These are phyloP conservation scores for Eucalyptus cladocalyx DNA, from an alignment of 345 rosid genomes.

Conservation along the genomic window DNA sequence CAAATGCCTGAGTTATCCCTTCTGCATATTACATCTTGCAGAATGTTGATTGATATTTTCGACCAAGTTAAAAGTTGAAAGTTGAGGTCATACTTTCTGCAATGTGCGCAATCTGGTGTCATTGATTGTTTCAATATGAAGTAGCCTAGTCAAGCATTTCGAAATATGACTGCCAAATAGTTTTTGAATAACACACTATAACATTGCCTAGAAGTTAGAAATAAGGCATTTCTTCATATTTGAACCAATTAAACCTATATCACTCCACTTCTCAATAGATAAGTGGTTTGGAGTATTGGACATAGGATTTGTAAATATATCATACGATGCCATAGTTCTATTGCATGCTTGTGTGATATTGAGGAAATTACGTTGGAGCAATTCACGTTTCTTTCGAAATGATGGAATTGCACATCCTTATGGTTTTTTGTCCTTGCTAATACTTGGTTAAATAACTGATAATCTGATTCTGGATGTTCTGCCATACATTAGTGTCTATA, in stretches of 20 bases:
- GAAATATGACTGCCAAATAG: background rate
- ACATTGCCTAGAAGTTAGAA: background rate
- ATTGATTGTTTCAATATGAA: background rate
- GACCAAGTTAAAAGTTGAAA: background rate
- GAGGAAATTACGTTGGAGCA: background rate
- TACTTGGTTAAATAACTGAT: background rate
- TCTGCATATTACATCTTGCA: background rate
- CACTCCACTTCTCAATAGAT: background rate
- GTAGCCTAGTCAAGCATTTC: background rate
- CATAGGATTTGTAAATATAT: background rate
- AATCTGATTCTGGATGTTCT: background rate
- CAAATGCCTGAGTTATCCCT: background rate
- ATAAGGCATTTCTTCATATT: background rate
- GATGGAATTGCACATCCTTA: background rate
- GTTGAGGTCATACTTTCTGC: background rate
- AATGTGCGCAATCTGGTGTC: background rate
- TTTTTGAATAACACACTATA: background rate
- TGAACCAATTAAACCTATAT: background rate
- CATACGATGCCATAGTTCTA: background rate
- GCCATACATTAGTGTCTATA: background rate
- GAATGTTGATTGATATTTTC: background rate
- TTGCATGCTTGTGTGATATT: background rate
- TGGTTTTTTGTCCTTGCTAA: background rate
- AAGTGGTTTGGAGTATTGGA: background rate
- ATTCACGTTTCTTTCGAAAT: background rate